Conservation (phyloP, 2,329 filamentous ascomycete species). For the Huntiella omanensis region DNA sequence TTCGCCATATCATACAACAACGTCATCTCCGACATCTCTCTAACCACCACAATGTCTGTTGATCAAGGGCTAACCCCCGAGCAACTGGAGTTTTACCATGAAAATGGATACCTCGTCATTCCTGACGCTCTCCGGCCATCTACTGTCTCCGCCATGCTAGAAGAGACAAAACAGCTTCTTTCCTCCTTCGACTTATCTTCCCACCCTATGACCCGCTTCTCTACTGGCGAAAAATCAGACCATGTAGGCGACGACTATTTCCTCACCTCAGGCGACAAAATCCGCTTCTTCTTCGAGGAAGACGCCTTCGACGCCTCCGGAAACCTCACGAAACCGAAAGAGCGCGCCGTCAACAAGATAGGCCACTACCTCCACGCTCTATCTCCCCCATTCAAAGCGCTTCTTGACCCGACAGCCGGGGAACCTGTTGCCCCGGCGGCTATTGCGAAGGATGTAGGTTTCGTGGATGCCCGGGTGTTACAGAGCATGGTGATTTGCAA, state of each 20-base stretch:
- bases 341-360: constrained; percentile 76
- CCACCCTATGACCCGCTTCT: constrained; percentile 89
- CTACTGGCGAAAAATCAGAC: constrained; percentile 53
- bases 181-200: constrained; percentile 56
- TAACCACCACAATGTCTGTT: constrained; percentile 1
- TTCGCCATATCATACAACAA: too few relatives aligned
- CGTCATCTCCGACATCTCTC: background rate
- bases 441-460: constrained; percentile 55
- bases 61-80: constrained; percentile 43
- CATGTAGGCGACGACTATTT: constrained; percentile 96
- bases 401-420: constrained; percentile 33
- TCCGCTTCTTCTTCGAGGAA: constrained; percentile 95
- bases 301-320: constrained; percentile 59
- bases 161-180: constrained; percentile 58
- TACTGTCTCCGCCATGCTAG: constrained; percentile 49
- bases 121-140: constrained; percentile 50
- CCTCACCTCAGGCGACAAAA: constrained; percentile 70
- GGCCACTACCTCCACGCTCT: constrained; percentile 58
- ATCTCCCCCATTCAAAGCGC: constrained; percentile 43
- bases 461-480: constrained; percentile 54
- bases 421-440: constrained; percentile 27
- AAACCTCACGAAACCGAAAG: constrained; percentile 56
- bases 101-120: constrained; percentile 81
- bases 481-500: constrained; percentile 99
- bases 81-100: constrained; percentile 54